A percentile compares a stretch with the other conserved stretches of the same genome.
phyloP scores from a whole-genome alignment of 2,329 filamentous ascomycete species.

The Lecanosticta acicola region DNA sequence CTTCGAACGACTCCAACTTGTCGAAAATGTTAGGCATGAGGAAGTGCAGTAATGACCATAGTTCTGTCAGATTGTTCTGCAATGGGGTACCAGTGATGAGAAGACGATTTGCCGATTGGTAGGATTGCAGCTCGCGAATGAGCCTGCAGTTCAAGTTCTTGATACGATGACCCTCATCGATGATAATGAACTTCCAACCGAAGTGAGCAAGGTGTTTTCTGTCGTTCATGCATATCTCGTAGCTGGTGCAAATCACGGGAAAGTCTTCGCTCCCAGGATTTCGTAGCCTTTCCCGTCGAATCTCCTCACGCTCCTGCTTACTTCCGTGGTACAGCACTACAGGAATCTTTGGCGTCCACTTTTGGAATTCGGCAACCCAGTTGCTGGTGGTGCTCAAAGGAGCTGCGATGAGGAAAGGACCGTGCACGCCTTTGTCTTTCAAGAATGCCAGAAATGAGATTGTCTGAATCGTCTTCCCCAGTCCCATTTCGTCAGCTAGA shows the following conservation, averaged over 20 bases:
- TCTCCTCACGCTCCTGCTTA: constrained; percentile 66
- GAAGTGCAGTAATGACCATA: constrained; percentile 94
- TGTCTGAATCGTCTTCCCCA: constrained; percentile 88
- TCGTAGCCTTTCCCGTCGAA: constrained; percentile 68
- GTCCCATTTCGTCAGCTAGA: constrained; percentile 87
- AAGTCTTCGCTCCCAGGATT: constrained; percentile 66
- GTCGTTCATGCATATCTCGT: constrained; percentile 93
- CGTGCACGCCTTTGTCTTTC: constrained; percentile 79
- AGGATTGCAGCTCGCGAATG: constrained; percentile 81
- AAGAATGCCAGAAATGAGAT: constrained; percentile 83
- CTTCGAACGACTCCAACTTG: constrained; percentile 85
- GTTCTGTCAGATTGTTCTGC: constrained; percentile 89
- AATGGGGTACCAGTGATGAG: constrained; percentile 92
- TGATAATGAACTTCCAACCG: constrained; percentile 96
- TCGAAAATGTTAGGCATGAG: constrained; percentile 88
- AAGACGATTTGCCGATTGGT: constrained; percentile 82
- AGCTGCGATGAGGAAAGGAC: constrained; percentile 84
- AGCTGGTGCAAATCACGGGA: constrained; percentile 88
- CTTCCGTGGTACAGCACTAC: constrained; percentile 87
- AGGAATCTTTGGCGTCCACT: constrained; percentile 84
- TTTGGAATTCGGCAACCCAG: constrained; percentile 89
- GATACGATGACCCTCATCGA: constrained; percentile 93
- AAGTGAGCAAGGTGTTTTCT: constrained; percentile 74
- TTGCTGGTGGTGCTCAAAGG: constrained; percentile 89
- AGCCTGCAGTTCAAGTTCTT: constrained; percentile 94